Conservation (phyloP, 345 rosid species). For the Abelmoschus esculentus region DNA sequence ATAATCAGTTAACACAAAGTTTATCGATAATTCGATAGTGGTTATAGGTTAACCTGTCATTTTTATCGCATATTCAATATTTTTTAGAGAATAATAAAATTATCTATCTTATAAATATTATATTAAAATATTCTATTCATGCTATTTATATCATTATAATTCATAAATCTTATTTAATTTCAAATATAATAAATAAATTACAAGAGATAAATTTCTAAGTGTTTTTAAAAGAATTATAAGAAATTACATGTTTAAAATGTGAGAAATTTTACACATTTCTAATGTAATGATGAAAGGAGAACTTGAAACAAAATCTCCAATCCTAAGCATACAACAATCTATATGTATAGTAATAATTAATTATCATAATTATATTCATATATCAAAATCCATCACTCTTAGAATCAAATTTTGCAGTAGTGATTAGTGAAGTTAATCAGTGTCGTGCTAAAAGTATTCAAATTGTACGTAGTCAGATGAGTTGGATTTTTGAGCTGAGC, state of each 20-base stretch:
- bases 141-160: too few species aligned
- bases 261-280: not conserved
- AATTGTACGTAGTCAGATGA: conserved; percentile 38
- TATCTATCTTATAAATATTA: too few species aligned
- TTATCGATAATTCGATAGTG: too few species aligned
- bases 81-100: too few species aligned
- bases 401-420: not conserved
- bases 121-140: too few species aligned
- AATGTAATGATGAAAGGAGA: not conserved
- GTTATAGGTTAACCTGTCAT: too few species aligned
- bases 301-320: not conserved
- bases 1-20: too few species aligned
- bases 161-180: too few species aligned
- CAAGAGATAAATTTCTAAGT: too few species aligned
- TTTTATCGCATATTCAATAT: too few species aligned
- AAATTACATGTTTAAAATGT: not conserved
- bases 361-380: not conserved
- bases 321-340: not conserved
- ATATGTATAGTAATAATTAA: not conserved
- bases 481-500: conserved; percentile 7
- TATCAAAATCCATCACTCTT: not conserved
- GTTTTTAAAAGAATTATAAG: not conserved
- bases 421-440: not conserved
- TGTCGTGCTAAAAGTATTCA: conserved; percentile 44
- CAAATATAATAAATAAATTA: too few species aligned